Base-by-base conservation (phyloP, 768 basidiomycete genomes). In the Dacryopinax spathularia region DNA sequence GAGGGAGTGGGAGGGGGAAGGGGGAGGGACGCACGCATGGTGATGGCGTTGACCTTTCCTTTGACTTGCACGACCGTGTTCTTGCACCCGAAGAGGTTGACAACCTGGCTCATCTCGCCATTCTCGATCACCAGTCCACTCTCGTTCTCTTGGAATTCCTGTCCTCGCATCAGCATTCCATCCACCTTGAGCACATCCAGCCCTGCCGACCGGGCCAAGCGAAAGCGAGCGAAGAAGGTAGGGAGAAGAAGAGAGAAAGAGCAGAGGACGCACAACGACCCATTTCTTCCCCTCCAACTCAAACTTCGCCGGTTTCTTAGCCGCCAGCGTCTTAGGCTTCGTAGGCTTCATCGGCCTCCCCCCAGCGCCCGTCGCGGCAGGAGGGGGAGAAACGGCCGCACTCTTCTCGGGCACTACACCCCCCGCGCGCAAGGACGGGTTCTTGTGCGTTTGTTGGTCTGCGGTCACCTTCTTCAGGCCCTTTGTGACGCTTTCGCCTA, bases 391-490 rank as follows among this genome's bases (percentile, higher is more conserved):
- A 36, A 76, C 63, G n/a, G 68, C 79, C n/a, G n/a, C n/a, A n/a
- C n/a, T n/a, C 76, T 63, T 74, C 69, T 73, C 79, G 71, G 79
- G 84, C 69, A 78, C 89, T 25, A 75, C 74, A 34, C 76, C 74
- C 15, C 76, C 66, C 16, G 78, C 82, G 33, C 96, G 78, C 35
- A 99, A 75, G 10, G 84, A 81, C 0, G 96, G 95, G 70, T 99
- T 98, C 80, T 99, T 98, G 79, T 99, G 96, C 2, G 93, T 97
- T 93, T 95, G 94, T 73, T 97, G 88, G 66, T 89, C 93, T 78
- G 85, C 88, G 72, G 93, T 90, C 31, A 99, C 96, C 73, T 96
- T 97, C 68, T 88, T 85, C 69, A 99, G 74, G 12, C 89, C 86
- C 71, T 88, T 89, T 5, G 95, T 98, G 34, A 99, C 86, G 2